These are phyloP conservation scores for Tetrapisispora namnaoensis DNA, from an alignment of 805 yeast species.

Conservation along the genomic window DNA sequence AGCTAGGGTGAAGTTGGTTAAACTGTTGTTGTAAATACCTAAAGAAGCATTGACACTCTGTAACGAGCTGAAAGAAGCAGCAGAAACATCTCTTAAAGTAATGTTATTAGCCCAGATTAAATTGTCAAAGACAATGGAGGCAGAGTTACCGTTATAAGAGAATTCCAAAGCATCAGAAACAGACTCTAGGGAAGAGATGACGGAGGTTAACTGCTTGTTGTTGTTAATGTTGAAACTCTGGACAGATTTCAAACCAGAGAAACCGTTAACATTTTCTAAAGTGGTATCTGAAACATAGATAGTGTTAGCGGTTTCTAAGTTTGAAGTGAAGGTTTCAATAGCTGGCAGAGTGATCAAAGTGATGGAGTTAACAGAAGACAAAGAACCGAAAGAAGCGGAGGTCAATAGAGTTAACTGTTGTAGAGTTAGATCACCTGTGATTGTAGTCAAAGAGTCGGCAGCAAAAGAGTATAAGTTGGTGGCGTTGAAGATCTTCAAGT, in stretches of 20 bases:
- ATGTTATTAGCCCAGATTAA: constrained; percentile 83
- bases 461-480: constrained; percentile 50
- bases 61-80: constrained; percentile 62
- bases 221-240: constrained; percentile 77
- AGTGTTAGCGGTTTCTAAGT: constrained; percentile 61
- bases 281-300: constrained; percentile 67
- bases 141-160: constrained; percentile 75
- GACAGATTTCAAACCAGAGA: constrained; percentile 36
- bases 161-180: constrained; percentile 70
- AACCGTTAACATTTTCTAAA: constrained; percentile 58
- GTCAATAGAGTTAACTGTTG: constrained; percentile 54
- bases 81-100: constrained; percentile 69
- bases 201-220: constrained; percentile 66
- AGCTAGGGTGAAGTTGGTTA: constrained; percentile 46
- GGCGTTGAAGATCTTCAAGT: constrained; percentile 57
- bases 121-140: constrained; percentile 56
- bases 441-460: constrained; percentile 70
- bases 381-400: constrained; percentile 63
- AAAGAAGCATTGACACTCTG: constrained; percentile 68
- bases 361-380: constrained; percentile 75
- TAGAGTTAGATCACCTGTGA: constrained; percentile 62
- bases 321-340: constrained; percentile 57
- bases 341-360: constrained; percentile 81
- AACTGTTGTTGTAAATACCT: constrained; percentile 65
- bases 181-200: constrained; percentile 61